Conservation (phyloP, 352 stramenopile species). For the Globisporangium recalcitrans region DNA sequence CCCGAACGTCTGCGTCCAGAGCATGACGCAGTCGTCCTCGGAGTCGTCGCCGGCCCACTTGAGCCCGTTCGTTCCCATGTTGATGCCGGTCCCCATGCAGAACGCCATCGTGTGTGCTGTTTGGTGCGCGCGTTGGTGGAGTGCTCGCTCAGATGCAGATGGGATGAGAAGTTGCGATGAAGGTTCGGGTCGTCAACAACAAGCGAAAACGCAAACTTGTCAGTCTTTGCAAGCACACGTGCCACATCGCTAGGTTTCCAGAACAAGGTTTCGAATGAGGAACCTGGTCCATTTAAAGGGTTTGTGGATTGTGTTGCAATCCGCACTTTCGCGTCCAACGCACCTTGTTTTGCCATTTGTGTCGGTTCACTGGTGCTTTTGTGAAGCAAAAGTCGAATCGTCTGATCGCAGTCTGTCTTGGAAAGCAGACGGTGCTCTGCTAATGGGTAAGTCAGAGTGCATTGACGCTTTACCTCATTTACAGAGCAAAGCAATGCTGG, state of each 20-base stretch:
- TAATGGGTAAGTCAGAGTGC: background rate
- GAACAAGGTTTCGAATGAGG: background rate
- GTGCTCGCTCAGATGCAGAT: background rate
- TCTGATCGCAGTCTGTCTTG: background rate
- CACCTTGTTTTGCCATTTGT: background rate
- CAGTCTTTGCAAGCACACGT: background rate
- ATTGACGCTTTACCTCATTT: background rate
- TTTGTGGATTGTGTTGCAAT: too few species aligned
- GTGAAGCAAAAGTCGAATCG: conserved; percentile 5
- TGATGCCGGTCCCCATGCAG: conserved; percentile 56
- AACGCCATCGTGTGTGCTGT: conserved; percentile 25
- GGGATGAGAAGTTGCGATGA: background rate
- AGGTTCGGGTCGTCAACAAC: background rate
- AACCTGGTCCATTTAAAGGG: background rate
- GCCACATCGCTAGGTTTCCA: background rate
- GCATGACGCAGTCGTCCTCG: conserved; percentile 55
- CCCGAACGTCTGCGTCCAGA: conserved; percentile 51
- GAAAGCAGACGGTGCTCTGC: background rate
- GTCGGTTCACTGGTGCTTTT: background rate
- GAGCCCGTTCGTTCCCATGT: conserved; percentile 58
- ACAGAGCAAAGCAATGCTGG: background rate
- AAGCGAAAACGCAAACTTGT: too few species aligned
- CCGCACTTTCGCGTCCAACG: too few species aligned
- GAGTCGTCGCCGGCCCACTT: conserved; percentile 38
- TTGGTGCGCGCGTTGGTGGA: background rate